Conservation (phyloP, 345 rosid species). For the Melaleuca alternifolia region DNA sequence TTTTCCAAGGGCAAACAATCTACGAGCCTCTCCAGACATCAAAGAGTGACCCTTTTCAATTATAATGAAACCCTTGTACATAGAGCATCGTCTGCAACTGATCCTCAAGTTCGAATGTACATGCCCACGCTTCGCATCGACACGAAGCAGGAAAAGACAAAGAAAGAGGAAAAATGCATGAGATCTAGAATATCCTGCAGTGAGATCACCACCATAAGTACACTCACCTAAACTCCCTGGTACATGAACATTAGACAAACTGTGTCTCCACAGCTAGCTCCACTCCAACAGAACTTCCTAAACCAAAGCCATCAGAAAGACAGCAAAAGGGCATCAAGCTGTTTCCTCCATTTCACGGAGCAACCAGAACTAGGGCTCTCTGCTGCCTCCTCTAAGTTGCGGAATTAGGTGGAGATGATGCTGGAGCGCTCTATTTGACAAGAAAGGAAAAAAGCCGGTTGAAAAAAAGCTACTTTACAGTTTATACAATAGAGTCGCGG, state of each 20-base stretch:
- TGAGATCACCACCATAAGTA: background rate
- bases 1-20: background rate
- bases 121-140: background rate
- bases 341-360: background rate
- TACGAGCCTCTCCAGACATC: background rate
- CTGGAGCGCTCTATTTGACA: background rate
- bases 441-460: background rate
- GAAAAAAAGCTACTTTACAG: background rate
- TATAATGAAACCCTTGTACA: background rate
- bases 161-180: background rate
- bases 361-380: background rate
- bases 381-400: background rate
- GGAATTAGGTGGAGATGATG: background rate
- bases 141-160: background rate
- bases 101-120: background rate
- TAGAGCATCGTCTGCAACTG: background rate
- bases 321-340: background rate
- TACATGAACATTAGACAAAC: background rate
- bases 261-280: background rate
- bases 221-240: background rate
- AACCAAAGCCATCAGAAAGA: background rate
- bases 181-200: background rate
- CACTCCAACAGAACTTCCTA: background rate
- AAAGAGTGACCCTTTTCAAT: background rate
- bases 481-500: conserved; percentile 2